Base-by-base conservation (phyloP, 176 grass and related monocot species). In the Eleusine indica region DNA sequence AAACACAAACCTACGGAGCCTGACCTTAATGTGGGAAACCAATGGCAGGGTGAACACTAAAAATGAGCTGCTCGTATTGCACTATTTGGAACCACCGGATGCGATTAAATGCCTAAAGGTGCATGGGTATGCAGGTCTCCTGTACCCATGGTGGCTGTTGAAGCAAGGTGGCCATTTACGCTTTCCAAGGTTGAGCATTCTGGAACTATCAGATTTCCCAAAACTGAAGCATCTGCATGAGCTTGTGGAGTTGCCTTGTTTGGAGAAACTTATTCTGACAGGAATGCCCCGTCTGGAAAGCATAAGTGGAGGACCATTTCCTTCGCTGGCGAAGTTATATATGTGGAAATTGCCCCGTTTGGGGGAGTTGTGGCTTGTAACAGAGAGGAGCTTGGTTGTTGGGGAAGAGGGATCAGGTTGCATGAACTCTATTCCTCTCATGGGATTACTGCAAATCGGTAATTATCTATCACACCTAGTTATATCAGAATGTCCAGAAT, bases 101-200 rank as follows among this genome's bases (percentile, higher is more conserved):
- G 52, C 8, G 44, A 82, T 82, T 22, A 71, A 70, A 41, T 7
- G 5, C 1, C n/a, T 82, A 11, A 5, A 69, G 2, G 52, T 82
- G n/a, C 9, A 1, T 6, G 40, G 42, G 43, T 84, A 64, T 75
- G 13, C 40, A 13, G 68, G 71, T 35, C 32, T 35, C 32, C 32
- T 38, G 6, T 84, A 15, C 2, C 21, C 81, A 75, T 19, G 8
- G n/a, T 84, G 70, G 71, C 49, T 84, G 81, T 14, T 48, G 25
- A 39, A 28, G 1, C 44, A 32, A 52, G 18, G 3, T 19, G 53
- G 16, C 35, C 32, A 35, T 35, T 35, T 35, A 35, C 32, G 32
- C 32, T 35, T 35, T 35, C 32, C 32, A 35, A 35, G 25, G 17
- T 9, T 6, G 41, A 46, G 66, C 42, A 9, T 35, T 35, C 32